Conservation (phyloP, 208 protist species). For the Acanthamoeba quina region DNA sequence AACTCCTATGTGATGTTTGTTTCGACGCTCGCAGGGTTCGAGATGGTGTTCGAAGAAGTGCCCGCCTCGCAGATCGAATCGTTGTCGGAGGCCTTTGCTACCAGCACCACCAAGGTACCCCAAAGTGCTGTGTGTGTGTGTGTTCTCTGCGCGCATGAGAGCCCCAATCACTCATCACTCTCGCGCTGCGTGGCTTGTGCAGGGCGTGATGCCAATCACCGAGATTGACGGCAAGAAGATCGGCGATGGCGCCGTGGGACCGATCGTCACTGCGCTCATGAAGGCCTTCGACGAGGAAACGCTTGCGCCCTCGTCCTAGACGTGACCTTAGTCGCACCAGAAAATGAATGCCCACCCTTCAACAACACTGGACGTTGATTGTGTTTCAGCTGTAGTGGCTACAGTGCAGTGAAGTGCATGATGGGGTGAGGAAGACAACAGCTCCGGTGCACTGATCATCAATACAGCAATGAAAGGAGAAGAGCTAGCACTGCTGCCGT, state of each 20-base stretch:
- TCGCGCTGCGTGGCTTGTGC: background rate
- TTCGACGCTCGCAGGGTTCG: background rate
- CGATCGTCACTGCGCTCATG: constrained; percentile 20
- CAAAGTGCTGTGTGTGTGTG: no score
- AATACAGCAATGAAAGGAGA: no score
- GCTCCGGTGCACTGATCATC: no score
- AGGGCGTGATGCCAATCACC: constrained; percentile 47
- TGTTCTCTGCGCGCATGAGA: background rate
- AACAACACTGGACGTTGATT: no score
- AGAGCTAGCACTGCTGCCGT: no score
- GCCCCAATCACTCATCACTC: no score
- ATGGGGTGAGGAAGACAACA: no score
- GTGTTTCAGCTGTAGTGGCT: no score
- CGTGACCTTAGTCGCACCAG: no score
- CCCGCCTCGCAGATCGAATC: background rate
- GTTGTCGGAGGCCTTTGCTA: constrained; percentile 27
- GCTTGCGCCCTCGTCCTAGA: background rate
- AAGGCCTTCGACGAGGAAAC: background rate
- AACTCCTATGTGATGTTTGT: background rate
- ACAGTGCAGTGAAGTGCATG: no score
- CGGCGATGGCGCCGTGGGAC: background rate
- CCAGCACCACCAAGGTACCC: constrained; percentile 20
- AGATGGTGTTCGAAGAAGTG: background rate
- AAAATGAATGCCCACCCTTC: no score
- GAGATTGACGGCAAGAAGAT: constrained; percentile 41